Percentiles rank a stretch among this genome's conserved stretches.
Conservation (phyloP, 345 rosid genomes). For the Geranium rotundifolium region DNA sequence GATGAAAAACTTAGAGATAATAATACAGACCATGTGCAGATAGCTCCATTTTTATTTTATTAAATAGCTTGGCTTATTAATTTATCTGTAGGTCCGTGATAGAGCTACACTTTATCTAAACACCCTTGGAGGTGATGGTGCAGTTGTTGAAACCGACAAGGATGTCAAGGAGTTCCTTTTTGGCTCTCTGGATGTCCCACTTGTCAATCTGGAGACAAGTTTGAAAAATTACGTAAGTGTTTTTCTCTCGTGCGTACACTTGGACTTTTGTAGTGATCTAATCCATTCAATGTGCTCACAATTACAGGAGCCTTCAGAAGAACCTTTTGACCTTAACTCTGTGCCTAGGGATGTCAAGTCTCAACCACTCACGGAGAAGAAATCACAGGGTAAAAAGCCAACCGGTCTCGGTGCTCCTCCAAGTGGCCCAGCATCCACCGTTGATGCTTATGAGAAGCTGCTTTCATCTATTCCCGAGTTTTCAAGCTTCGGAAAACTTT, state of each 20-base stretch:
- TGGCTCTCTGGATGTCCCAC: slow-evolving; percentile 72
- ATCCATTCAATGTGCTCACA: slow-evolving; percentile 16
- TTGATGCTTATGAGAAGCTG: slow-evolving; percentile 72
- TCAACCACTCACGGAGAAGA: slow-evolving; percentile 86
- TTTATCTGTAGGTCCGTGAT: slow-evolving; percentile 65
- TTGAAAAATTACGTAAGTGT: slow-evolving; percentile 77
- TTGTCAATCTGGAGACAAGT: slow-evolving; percentile 80
- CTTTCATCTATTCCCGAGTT: slow-evolving; percentile 80
- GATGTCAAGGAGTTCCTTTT: slow-evolving; percentile 64
- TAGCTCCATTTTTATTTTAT: neutral
- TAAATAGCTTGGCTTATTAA: no score
- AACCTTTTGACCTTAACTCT: slow-evolving; percentile 64
- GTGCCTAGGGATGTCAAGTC: slow-evolving; percentile 84
- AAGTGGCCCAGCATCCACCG: slow-evolving; percentile 50
- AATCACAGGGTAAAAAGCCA: slow-evolving; percentile 82
- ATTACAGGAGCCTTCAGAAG: slow-evolving; percentile 73
- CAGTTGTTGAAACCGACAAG: slow-evolving; percentile 48
- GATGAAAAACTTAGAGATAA: no score
- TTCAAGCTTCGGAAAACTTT: slow-evolving; percentile 70
- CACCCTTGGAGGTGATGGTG: slow-evolving; percentile 61
- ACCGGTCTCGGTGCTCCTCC: slow-evolving; percentile 73
- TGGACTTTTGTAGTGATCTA: slow-evolving; percentile 5
- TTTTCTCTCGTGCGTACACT: slow-evolving; percentile 3
- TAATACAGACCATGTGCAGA: no score
- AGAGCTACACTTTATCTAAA: slow-evolving; percentile 89